Evolutionary conservation across 1,139 yeast species (phyloP), one percentile per base, ranked within the genome.

Genomic region (Arxiozyma telluris): DNA sequence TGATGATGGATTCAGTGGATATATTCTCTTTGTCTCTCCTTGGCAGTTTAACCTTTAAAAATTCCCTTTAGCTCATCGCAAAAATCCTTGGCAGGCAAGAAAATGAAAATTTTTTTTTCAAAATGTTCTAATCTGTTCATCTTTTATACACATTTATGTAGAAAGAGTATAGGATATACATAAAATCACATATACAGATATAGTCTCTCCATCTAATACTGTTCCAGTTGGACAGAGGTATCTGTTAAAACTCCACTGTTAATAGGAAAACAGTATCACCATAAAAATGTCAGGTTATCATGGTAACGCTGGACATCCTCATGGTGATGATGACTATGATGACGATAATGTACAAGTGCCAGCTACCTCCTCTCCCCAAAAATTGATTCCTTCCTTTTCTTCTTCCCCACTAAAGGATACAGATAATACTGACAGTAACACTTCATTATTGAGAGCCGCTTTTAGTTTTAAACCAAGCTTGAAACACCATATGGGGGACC

Each of bases 291-390:
- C 49, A 51, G 43, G 47, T 17, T 45, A 39, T 45, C 23, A 34
- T 34, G n/a, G 18, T n/a, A 12, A 44, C 45, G 22, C 41, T 8
- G n/a, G 30, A 23, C 15, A 12, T 27, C 15, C 18, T 23, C 22
- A 46, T 15, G 8, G 25, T 23, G 50, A 47, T 17, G n/a, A 41
- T 44, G 51, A 23, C 23, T 20, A 23, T 42, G 23, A 47, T 18
- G 58, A 57, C 44, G 59, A 59, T 43, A 64, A 64, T 11, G 61
- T 76, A 3, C 80, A 77, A 57, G 78, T 76, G 2, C 79, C 78
- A 1, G 76, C 72, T 55, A 76, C 80, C 1, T 76, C 81, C 0
- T 79, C 80, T 15, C 61, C 64, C 8, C 50, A 54, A 17, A 45
- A 45, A 18, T n/a, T 45, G 18, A 52, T 53, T 3, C 43, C 53